Percentiles rank a stretch among this genome's conserved stretches.
phyloP scores from a whole-genome alignment of 306 rosid species.

The Canavalia ensiformis region DNA sequence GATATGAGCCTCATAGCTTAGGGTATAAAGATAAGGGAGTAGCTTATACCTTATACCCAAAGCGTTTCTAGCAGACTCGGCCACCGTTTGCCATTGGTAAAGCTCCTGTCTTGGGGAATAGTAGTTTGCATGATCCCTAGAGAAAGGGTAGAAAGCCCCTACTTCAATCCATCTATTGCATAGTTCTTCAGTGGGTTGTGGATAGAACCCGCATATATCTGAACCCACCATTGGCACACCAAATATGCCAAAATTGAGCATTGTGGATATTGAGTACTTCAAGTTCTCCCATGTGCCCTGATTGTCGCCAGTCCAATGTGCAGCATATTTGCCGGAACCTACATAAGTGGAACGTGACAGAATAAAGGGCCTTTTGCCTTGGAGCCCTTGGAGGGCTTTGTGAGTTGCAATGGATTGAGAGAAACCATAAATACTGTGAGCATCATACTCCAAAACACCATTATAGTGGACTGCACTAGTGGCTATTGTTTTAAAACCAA shows the following conservation, averaged over 20 bases:
- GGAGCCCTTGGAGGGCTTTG: slow-evolving; percentile 80
- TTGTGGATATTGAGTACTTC: slow-evolving; percentile 84
- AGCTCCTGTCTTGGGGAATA: slow-evolving; percentile 97
- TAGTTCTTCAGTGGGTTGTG: slow-evolving; percentile 92
- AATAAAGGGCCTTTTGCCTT: slow-evolving; percentile 90
- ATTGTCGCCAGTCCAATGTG: slow-evolving; percentile 99
- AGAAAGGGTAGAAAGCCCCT: slow-evolving; percentile 97
- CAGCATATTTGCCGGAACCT: slow-evolving; percentile 89
- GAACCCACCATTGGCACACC: slow-evolving; percentile 99
- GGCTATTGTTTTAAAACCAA: slow-evolving; percentile 93
- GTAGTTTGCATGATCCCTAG: slow-evolving; percentile 93
- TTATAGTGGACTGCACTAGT: slow-evolving; percentile 94
- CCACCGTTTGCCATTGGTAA: slow-evolving; percentile 95
- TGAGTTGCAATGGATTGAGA: slow-evolving; percentile 87
- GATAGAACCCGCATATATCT: slow-evolving; percentile 96
- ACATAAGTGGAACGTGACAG: slow-evolving; percentile 89
- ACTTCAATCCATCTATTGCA: slow-evolving; percentile 98
- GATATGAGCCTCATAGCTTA: slow-evolving; percentile 86
- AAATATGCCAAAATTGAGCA: slow-evolving; percentile 93
- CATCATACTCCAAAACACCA: slow-evolving; percentile 91
- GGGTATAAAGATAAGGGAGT: slow-evolving; percentile 92
- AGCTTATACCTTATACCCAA: slow-evolving; percentile 86
- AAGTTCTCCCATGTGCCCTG: slow-evolving; percentile 89
- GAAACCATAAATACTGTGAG: slow-evolving; percentile 95
- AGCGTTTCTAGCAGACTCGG: slow-evolving; percentile 88